Evolutionary conservation across 169 alveolate species (phyloP).

Genomic region (Plasmodium yoelii): DNA sequence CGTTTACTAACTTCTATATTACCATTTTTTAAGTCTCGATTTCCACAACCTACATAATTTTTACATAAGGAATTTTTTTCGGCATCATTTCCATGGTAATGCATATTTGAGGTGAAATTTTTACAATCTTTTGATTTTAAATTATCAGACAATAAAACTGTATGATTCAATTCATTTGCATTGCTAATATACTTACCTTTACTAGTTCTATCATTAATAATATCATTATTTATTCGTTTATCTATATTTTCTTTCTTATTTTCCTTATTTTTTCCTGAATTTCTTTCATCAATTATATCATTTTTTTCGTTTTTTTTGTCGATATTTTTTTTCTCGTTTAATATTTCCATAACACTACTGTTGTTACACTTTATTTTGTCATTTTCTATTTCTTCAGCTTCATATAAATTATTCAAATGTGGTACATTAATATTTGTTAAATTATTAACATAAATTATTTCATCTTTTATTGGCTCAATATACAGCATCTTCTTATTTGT

Average conservation of each 20-base stretch:
- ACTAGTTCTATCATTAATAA: no score
- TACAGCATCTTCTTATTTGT: background rate
- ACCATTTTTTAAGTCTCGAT: constrained; percentile 9
- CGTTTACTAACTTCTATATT: background rate
- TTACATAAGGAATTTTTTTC: background rate
- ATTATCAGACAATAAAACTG: background rate
- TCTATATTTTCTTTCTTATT: background rate
- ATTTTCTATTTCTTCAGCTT: background rate
- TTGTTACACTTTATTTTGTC: background rate
- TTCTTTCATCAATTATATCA: background rate
- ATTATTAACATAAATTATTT: background rate
- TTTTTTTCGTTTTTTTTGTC: constrained; percentile 9
- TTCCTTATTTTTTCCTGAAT: background rate
- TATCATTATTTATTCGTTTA: no score
- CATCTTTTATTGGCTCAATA: constrained; percentile 9
- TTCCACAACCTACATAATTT: constrained; percentile 7
- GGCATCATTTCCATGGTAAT: background rate
- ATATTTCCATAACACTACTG: background rate
- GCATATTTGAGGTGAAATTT: constrained; percentile 4
- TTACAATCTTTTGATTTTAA: background rate
- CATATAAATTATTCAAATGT: background rate
- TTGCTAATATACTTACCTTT: no score
- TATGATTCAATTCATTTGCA: background rate
- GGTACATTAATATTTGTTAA: background rate
- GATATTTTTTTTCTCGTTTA: constrained; percentile 1